Evolutionary conservation across 1,284 basidiomycete species (phyloP), one percentile per base, ranked within the genome.

Genomic region (Athelia sp.): DNA sequence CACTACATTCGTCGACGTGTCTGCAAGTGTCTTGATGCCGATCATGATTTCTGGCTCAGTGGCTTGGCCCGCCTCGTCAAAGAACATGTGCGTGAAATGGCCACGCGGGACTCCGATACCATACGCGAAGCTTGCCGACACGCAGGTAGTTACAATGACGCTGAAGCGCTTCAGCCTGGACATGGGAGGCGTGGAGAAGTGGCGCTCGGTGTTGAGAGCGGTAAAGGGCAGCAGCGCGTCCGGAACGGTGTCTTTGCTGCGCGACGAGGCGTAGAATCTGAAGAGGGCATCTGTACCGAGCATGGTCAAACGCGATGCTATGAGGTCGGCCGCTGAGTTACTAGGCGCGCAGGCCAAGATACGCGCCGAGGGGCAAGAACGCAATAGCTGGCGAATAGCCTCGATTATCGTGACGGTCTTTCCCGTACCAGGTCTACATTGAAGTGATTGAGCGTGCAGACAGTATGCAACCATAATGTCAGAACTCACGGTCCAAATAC

Each of bases 391-490:
- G 2, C 64, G 69, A 19, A 87, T 83, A 0, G 79, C 72, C 61
- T 88, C 84, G 0, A 87, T 75, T 3, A 82, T 69, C 0, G 82
- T 85, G 14, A 85, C 74, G 0, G 84, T 87, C 63, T 86, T 87
- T 0, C 84, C 84, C 0, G 84, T 85, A 13, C 83, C 81, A 3
- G 81, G 81, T 3, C 81, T 83, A 43, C 3, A 47, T 43, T 21
- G 26, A 26, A 4, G 11, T 44, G 46, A 17, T 18, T 48, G 22
- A 45, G n/a, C 8, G 21, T n/a, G n/a, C n/a, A 36, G 14, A 35
- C 35, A 19, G 47, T 43, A 22, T 43, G 44, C 19, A 10, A 23
- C 4, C 9, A n/a, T 26, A 43, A 47, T 8, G 40, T 18, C 3
- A 50, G 6, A 40, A 73, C 82, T 65, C 64, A 84, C 81, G 84